A percentile compares a stretch with the other conserved stretches of the same genome.
Conservation (phyloP, 768 basidiomycete genomes). For the Mycena olivaceomarginata region DNA sequence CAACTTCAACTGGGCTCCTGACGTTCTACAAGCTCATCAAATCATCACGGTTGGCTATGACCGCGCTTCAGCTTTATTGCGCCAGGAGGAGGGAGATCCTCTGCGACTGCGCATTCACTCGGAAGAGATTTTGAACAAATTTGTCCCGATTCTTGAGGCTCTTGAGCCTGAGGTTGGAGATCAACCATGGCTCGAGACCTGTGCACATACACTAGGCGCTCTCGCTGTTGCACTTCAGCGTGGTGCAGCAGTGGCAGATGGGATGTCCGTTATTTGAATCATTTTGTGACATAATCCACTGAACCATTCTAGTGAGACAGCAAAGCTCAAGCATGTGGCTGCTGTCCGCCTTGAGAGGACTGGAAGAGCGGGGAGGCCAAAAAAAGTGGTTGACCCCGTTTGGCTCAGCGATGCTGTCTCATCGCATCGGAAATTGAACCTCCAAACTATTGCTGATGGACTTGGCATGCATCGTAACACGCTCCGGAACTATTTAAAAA, state of each 20-base stretch:
- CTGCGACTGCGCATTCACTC: slow-evolving; percentile 13
- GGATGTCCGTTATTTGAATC: slow-evolving; percentile 1
- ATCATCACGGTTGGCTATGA: background rate
- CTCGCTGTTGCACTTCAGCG: background rate
- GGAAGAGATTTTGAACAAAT: background rate
- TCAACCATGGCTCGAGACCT: background rate
- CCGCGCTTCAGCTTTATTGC: slow-evolving; percentile 3
- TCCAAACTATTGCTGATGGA: slow-evolving; percentile 32
- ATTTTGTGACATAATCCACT: background rate
- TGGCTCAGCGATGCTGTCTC: slow-evolving; percentile 43
- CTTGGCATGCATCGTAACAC: slow-evolving; percentile 46
- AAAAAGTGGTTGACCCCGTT: slow-evolving; percentile 30
- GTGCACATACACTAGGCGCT: background rate
- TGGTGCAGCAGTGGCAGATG: slow-evolving; percentile 11
- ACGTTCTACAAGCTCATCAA: slow-evolving; percentile 9
- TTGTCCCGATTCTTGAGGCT: slow-evolving; percentile 12
- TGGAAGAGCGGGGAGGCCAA: slow-evolving; percentile 33
- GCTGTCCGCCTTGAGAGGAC: background rate
- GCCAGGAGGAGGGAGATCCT: slow-evolving; percentile 21
- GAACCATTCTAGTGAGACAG: background rate
- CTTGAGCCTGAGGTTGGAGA: slow-evolving; percentile 8
- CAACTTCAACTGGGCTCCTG: slow-evolving; percentile 12
- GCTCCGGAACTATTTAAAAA: slow-evolving; percentile 36
- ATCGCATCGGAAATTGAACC: slow-evolving; percentile 32
- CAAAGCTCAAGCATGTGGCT: background rate